These are phyloP conservation scores for Phyllosticta paracitricarpa DNA, from an alignment of 2,329 filamentous ascomycete genomes.

Conservation along the genomic window DNA sequence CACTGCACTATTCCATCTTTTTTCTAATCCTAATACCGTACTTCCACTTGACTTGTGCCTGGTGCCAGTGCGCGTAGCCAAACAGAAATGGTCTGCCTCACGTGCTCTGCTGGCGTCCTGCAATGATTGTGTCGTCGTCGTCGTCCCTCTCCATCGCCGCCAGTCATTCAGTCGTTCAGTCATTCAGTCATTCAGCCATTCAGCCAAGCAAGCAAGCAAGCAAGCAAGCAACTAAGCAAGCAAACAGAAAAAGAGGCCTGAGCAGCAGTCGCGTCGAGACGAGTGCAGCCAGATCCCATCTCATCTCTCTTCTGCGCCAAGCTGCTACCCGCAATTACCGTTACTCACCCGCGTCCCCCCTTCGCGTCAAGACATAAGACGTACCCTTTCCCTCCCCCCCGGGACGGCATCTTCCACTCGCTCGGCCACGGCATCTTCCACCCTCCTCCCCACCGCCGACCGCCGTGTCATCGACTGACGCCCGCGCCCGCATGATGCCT, in stretches of 20 bases:
- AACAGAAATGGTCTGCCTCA: background rate
- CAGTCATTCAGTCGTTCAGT: too few species aligned
- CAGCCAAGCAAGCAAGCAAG: too few species aligned
- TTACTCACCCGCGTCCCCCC: background rate
- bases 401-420: conserved; percentile 10
- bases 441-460: conserved; percentile 4
- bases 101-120: background rate
- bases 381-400: conserved; percentile 6
- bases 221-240: too few species aligned
- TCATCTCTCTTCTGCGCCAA: background rate
- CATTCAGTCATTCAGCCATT: too few species aligned
- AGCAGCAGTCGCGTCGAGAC: background rate
- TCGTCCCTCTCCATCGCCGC: too few species aligned
- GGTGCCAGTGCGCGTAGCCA: too few species aligned
- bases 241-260: background rate
- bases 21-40: too few species aligned
- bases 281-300: background rate
- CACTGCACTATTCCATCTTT: background rate
- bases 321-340: background rate
- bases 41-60: too few species aligned
- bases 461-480: conserved; percentile 9
- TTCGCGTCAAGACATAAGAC: background rate
- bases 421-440: conserved; percentile 10
- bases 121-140: too few species aligned
- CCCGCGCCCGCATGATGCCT: conserved; percentile 10